Evolutionary conservation across 164 flowering plant genomes (phyloP).

Genomic region (Malania oleifera): DNA sequence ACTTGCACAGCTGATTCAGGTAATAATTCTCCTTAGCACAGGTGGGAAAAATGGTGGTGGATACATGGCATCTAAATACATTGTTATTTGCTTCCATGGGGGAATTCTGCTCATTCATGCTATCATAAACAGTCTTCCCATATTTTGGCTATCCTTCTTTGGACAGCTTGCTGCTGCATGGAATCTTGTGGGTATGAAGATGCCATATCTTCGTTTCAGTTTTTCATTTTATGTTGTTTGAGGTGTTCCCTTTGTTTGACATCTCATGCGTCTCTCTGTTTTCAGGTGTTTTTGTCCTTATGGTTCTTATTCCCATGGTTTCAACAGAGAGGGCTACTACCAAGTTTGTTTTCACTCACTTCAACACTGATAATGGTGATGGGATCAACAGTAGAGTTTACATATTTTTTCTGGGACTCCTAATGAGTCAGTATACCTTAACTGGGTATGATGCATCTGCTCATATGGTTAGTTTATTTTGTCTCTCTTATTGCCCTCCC

Average conservation of each 20-base stretch:
- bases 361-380: conserved; percentile 77
- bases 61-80: conserved; percentile 72
- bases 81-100: conserved; percentile 66
- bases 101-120: conserved; percentile 75
- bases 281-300: conserved; percentile 82
- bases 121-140: conserved; percentile 75
- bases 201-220: not conserved
- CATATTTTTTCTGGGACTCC: conserved; percentile 82
- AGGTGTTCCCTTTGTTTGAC: not conserved
- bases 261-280: not conserved
- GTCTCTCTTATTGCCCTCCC: not conserved
- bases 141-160: conserved; percentile 70
- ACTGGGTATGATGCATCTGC: conserved; percentile 98
- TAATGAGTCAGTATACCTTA: conserved; percentile 92
- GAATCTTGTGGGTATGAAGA: conserved; percentile 69
- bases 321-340: conserved; percentile 74
- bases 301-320: conserved; percentile 76
- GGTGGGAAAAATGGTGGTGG: conserved; percentile 95
- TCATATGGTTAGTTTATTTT: conserved; percentile 68
- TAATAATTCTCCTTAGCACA: conserved; percentile 84
- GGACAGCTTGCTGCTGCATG: conserved; percentile 92
- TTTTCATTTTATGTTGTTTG: not conserved
- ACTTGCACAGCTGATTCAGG: conserved; percentile 85
- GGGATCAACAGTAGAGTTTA: conserved; percentile 66
- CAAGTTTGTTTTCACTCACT: conserved; percentile 85